A percentile compares a stretch with the other conserved stretches of the same genome.
These are phyloP conservation scores for Luzula sylvatica DNA, from an alignment of 176 grass and related monocot species.

Conservation along the genomic window DNA sequence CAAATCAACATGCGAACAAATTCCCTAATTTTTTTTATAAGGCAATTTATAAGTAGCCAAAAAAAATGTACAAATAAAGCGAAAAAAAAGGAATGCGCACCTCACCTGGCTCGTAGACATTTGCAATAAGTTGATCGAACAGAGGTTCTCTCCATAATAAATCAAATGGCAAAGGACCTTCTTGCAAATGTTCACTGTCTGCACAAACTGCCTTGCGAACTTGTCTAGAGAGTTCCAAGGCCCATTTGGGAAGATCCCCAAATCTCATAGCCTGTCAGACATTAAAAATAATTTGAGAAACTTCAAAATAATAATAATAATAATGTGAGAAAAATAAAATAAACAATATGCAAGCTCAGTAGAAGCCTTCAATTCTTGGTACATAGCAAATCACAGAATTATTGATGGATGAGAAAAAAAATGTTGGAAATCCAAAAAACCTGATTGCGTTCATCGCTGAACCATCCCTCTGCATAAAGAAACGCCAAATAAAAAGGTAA, in stretches of 20 bases:
- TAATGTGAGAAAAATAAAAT: too few species aligned
- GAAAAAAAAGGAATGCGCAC: conserved; percentile 39
- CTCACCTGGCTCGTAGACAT: conserved; percentile 88
- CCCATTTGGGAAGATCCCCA: conserved; percentile 72
- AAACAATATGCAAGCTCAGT: too few species aligned
- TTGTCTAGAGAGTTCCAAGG: conserved; percentile 44
- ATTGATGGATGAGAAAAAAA: too few species aligned
- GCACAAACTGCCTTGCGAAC: conserved; percentile 46
- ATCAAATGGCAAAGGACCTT: conserved; percentile 55
- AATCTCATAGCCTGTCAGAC: conserved; percentile 70
- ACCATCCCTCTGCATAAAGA: conserved; percentile 80
- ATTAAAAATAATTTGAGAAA: background rate
- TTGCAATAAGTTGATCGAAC: conserved; percentile 86
- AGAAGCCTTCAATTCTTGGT: too few species aligned
- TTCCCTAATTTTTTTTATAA: conserved; percentile 39
- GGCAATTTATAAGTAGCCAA: conserved; percentile 1
- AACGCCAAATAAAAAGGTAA: background rate
- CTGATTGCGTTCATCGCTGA: conserved; percentile 63
- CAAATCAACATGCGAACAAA: conserved; percentile 78
- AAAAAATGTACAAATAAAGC: background rate
- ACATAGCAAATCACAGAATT: too few species aligned
- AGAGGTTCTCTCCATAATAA: conserved; percentile 69
- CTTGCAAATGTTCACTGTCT: conserved; percentile 35
- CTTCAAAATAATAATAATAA: too few species aligned
- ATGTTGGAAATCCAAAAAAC: too few species aligned